Evolutionary conservation across 2,329 filamentous ascomycete genomes (phyloP), one percentile per base, ranked within the genome.

Genomic region (Septoria petroselini): DNA sequence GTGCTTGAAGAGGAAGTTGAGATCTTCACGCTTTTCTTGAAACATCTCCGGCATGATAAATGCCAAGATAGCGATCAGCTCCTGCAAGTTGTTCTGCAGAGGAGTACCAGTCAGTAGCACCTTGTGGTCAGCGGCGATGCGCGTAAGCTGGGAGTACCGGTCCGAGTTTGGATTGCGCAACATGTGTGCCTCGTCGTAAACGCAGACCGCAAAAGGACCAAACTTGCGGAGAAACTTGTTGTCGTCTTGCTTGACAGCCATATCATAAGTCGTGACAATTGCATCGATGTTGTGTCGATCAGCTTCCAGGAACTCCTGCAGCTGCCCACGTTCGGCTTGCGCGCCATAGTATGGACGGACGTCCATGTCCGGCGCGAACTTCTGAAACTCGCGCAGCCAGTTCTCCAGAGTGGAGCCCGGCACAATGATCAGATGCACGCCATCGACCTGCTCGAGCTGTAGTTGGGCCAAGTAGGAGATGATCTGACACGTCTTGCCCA

Each of bases 401-500:
- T 98, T 98, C 64, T 95, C 91, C 7, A 95, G 79, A 0, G 91
- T 96, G 1, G 91, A 95, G 0, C 89, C 87, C 4, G 93, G 93
- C 1, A 97, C 93, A 21, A 98, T 84, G 30, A 98, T 80, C 29
- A 98, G 73, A 65, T 95, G 82, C 73, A 74, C 89, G 63, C 88
- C 89, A 74, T 64, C 81, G 65, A 73, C 77, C 55, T 72, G 81
- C 23, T 80, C 80, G 63, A 90, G 82, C 12, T 87, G 82, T 19
- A 98, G 75, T 61, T 95, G 85, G 12, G 89, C 86, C 38, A 98
- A 77, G 62, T 98, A 89, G 0, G 89, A 84, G 59, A 98, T 95
- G 54, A 97, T 89, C 64, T 98, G 91, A 62, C 90, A 96, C 0
- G 93, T 98, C 75, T 98, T 98, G 38, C 93, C 93, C 33, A 82